Evolutionary conservation across 495 filamentous ascomycete species (phyloP).

Genomic region (Chaetomium tenue): DNA sequence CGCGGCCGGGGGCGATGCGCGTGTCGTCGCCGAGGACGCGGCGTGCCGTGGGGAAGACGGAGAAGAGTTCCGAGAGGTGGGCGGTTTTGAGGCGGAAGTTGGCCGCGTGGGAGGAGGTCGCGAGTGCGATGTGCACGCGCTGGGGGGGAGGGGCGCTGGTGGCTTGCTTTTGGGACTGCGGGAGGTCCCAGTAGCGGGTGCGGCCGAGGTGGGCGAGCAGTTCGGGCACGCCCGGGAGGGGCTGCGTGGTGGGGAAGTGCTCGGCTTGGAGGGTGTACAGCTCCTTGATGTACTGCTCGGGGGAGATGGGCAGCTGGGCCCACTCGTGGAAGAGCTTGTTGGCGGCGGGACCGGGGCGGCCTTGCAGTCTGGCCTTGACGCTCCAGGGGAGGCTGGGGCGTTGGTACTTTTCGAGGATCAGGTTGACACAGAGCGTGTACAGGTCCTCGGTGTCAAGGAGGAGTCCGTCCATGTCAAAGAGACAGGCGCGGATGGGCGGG

Average conservation of each 20-base stretch:
- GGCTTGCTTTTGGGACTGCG: not conserved
- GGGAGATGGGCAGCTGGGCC: constrained; percentile 79
- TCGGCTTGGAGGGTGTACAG: constrained; percentile 60
- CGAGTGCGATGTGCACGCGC: constrained; percentile 77
- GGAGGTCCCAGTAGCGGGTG: constrained; percentile 45
- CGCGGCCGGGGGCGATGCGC: constrained; percentile 72
- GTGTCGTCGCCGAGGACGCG: constrained; percentile 83
- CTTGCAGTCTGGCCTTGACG: constrained; percentile 92
- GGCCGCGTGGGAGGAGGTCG: constrained; percentile 66
- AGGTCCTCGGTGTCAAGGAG: constrained; percentile 91
- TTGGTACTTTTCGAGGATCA: constrained; percentile 70
- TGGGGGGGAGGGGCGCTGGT: constrained; percentile 31
- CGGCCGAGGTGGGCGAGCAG: constrained; percentile 59
- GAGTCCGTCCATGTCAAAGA: constrained; percentile 99
- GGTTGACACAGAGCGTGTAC: constrained; percentile 81
- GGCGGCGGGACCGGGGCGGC: constrained; percentile 74
- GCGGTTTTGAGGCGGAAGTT: constrained; percentile 80
- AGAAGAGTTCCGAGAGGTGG: constrained; percentile 72
- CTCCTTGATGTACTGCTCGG: constrained; percentile 61
- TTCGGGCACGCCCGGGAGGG: constrained; percentile 73
- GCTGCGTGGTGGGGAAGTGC: constrained; percentile 68
- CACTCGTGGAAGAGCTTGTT: constrained; percentile 59
- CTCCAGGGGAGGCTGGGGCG: constrained; percentile 78
- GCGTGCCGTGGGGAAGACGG: constrained; percentile 63
- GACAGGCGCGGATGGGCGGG: constrained; percentile 82